Percentiles rank a stretch among this genome's conserved stretches.
phyloP scores from a whole-genome alignment of 2,329 filamentous ascomycete species.

The Colletotrichum horii region DNA sequence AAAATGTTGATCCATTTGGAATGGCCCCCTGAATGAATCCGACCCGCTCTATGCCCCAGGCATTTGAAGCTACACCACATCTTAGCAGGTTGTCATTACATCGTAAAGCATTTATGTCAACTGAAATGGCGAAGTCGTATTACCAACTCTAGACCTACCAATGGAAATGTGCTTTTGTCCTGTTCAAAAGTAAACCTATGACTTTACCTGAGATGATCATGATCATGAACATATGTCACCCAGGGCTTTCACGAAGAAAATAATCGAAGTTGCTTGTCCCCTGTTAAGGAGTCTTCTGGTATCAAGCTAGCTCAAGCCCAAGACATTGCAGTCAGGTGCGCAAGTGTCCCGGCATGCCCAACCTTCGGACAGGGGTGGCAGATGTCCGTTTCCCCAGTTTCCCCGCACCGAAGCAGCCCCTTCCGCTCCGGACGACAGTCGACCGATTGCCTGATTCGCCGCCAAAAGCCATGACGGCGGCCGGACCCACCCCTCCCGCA shows the following conservation, averaged over 20 bases:
- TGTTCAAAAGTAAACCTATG: no score
- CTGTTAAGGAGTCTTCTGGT: not conserved
- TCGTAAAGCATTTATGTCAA: no score
- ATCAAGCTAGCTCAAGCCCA: no score
- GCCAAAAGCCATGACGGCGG: not conserved
- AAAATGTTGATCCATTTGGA: not conserved
- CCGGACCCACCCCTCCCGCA: not conserved
- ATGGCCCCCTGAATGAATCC: no score
- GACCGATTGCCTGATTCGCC: not conserved
- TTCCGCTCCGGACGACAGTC: constrained; percentile 1
- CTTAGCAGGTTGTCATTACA: no score
- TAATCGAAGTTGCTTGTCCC: not conserved
- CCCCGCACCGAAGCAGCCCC: constrained; percentile 2
- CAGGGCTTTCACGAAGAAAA: not conserved
- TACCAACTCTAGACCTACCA: no score
- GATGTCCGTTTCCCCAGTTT: not conserved
- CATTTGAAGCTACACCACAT: no score
- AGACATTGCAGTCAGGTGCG: not conserved
- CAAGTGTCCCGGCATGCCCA: not conserved
- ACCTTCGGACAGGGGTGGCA: not conserved
- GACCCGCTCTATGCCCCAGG: no score
- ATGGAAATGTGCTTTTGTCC: no score
- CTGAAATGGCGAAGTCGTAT: no score
- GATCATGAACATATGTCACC: not conserved
- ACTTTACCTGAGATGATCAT: no score